phyloP scores from a whole-genome alignment of 768 basidiomycete genomes.

The Calocera viscosa region DNA sequence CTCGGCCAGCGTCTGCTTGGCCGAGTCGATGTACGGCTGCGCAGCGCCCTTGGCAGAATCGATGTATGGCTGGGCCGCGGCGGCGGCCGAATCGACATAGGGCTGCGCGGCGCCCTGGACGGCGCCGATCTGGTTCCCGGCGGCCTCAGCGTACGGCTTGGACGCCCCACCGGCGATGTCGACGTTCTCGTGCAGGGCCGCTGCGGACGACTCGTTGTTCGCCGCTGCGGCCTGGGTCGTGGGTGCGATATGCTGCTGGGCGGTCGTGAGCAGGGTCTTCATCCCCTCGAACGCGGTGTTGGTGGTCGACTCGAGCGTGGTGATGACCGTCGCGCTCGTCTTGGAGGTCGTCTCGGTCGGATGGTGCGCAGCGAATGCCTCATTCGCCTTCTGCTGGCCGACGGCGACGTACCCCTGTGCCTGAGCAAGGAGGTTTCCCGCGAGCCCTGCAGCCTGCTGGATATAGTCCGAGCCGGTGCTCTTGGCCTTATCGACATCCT shows the following conservation, averaged over 20 bases:
- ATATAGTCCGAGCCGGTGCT: background rate
- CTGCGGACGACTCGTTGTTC: background rate
- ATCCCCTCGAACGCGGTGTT: background rate
- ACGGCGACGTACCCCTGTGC: constrained; percentile 3
- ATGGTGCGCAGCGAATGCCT: background rate
- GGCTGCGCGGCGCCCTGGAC: background rate
- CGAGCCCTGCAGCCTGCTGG: background rate
- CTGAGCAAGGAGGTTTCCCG: background rate
- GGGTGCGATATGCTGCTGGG: background rate
- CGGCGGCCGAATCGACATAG: background rate
- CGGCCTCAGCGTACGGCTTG: background rate
- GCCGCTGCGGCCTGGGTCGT: background rate
- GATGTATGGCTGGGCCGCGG: background rate
- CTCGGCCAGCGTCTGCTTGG: background rate
- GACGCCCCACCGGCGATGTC: background rate
- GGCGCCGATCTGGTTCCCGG: background rate
- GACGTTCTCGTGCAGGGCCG: background rate
- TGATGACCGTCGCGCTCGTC: background rate
- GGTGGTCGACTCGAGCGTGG: background rate
- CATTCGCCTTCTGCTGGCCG: constrained; percentile 2
- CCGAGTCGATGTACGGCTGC: background rate
- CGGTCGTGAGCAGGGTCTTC: background rate
- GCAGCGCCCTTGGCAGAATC: background rate
- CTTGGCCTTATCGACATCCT: background rate
- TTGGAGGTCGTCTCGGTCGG: background rate